Conservation (phyloP, 2,329 filamentous ascomycete genomes). For the Verticillium zaregamsianum region DNA sequence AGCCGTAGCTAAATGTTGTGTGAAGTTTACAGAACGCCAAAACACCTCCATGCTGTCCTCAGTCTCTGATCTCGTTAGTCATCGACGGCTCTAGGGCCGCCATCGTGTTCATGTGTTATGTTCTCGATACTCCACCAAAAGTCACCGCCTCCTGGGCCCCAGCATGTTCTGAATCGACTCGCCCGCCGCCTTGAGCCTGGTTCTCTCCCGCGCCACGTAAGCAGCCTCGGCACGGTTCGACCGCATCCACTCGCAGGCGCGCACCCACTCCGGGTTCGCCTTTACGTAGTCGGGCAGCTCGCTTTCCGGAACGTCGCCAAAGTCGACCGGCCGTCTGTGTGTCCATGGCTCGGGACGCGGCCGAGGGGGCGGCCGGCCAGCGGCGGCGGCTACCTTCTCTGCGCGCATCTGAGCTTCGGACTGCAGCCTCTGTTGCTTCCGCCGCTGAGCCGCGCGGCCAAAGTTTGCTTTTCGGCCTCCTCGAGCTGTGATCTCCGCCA, state of each 20-base stretch:
- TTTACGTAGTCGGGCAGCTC: slow-evolving; percentile 40
- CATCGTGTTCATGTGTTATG: background rate
- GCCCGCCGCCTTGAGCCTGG: background rate
- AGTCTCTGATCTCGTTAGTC: background rate
- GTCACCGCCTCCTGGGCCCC: background rate
- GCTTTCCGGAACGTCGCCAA: slow-evolving; percentile 30
- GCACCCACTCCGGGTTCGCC: slow-evolving; percentile 40
- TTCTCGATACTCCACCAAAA: background rate
- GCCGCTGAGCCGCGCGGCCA: slow-evolving; percentile 37
- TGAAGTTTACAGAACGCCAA: background rate
- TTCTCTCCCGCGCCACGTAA: background rate
- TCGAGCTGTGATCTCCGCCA: slow-evolving; percentile 43
- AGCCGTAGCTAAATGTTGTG: background rate
- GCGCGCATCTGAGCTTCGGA: slow-evolving; percentile 9
- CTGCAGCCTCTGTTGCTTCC: slow-evolving; percentile 24
- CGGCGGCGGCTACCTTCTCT: background rate
- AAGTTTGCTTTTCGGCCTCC: slow-evolving; percentile 47
- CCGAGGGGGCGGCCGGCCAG: background rate
- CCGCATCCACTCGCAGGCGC: slow-evolving; percentile 32
- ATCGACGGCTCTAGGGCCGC: background rate
- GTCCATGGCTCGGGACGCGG: slow-evolving; percentile 23
- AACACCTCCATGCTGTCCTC: background rate
- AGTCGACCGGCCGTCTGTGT: slow-evolving; percentile 25
- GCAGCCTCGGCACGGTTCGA: slow-evolving; percentile 13
- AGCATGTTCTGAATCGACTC: background rate